Conservation (phyloP, 2,329 filamentous ascomycete species). For the Hypoxylon sp. region DNA sequence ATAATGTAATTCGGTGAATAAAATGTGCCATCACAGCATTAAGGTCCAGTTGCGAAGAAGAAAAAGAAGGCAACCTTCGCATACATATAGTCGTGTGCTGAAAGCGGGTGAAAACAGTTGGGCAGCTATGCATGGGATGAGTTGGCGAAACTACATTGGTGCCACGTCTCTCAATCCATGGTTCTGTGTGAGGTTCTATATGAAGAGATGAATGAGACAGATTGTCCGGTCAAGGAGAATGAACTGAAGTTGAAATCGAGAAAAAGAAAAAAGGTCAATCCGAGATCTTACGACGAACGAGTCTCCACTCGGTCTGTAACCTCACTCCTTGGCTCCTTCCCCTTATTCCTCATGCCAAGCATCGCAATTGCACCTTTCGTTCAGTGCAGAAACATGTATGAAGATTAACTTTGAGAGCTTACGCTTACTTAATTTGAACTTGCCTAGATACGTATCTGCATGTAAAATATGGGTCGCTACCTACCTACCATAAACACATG, state of each 20-base stretch:
- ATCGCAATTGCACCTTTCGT: constrained; percentile 11
- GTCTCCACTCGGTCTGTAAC: constrained; percentile 14
- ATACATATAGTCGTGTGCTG: constrained; percentile 42
- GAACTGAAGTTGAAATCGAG: constrained; percentile 4
- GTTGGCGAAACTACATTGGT: constrained; percentile 36
- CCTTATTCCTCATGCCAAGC: not conserved
- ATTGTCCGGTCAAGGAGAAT: not conserved
- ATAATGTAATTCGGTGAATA: constrained; percentile 31
- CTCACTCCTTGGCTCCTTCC: constrained; percentile 4
- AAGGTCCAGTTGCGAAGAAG: constrained; percentile 33
- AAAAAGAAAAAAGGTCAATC: constrained; percentile 2
- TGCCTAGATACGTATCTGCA: not conserved
- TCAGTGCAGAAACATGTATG: not conserved
- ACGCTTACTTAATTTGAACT: not conserved
- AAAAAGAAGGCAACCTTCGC: constrained; percentile 39
- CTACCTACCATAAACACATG: too few relatives aligned
- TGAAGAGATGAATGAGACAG: constrained; percentile 13
- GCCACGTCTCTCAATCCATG: constrained; percentile 30
- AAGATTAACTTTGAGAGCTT: not conserved
- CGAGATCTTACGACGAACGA: constrained; percentile 2
- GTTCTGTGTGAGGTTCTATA: constrained; percentile 27
- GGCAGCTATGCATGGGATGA: constrained; percentile 43
- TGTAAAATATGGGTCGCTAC: too few relatives aligned
- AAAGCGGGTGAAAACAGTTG: constrained; percentile 36
- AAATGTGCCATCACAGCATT: constrained; percentile 33